Evolutionary conservation across 768 basidiomycete species (phyloP).

Genomic region (Leccinum rimulosum): DNA sequence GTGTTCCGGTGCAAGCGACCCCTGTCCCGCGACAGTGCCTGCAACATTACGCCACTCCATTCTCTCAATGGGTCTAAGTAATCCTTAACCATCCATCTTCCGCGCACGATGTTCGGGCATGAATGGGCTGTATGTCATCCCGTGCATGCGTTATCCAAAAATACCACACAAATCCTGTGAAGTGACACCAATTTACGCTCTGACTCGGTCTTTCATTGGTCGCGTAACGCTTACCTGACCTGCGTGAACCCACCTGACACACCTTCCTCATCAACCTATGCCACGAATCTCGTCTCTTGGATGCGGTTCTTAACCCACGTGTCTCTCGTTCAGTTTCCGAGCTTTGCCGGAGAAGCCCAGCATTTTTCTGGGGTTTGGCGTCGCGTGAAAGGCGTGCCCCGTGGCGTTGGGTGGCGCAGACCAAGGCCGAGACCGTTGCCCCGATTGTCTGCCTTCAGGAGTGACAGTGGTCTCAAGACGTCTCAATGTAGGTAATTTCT

Average conservation of each 20-base stretch:
- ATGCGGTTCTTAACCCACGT: conserved; percentile 9
- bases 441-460: conserved; percentile 40
- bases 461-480: conserved; percentile 49
- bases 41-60: conserved; percentile 6
- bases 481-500: conserved; percentile 37
- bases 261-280: conserved; percentile 1
- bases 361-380: conserved; percentile 20
- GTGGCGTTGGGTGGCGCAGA: conserved; percentile 26
- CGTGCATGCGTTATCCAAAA: conserved; percentile 17
- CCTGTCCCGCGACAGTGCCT: conserved; percentile 4
- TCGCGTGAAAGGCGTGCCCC: conserved; percentile 16
- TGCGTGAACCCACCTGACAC: conserved; percentile 10
- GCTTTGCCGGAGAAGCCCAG: conserved; percentile 10
- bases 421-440: conserved; percentile 24
- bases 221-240: conserved; percentile 10
- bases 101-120: conserved; percentile 24
- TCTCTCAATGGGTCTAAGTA: not conserved
- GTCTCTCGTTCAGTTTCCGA: conserved; percentile 9
- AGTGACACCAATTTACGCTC: conserved; percentile 1
- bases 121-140: conserved; percentile 15
- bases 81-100: not conserved
- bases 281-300: not conserved
- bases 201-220: conserved; percentile 3
- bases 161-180: conserved; percentile 19
- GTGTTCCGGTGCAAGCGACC: not conserved